Evolutionary conservation across 257 asterid genomes (phyloP), one percentile per base, ranked within the genome.

Genomic region (Solanum chmielewskii): DNA sequence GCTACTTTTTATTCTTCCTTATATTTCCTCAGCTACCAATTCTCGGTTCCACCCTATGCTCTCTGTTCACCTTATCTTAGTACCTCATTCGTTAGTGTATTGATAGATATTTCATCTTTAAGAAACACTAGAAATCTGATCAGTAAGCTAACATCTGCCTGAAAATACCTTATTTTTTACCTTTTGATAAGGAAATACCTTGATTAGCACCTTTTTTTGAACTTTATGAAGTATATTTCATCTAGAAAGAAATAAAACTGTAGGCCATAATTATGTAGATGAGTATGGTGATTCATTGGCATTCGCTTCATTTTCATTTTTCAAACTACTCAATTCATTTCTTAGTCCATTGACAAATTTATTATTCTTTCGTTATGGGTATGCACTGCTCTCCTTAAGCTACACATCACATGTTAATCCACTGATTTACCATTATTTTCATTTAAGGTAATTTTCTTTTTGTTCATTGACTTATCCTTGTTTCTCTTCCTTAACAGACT

Each of bases 401-500:
- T 45, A 80, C 84, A 5, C 59, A 47, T 80, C 66, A 80, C 47
- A 15, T 80, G 66, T 11, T 85, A 37, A 62, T 86, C 83, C 6
- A 20, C 41, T 60, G 49, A 66, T 42, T 31, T 83, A 33, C 59
- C n/a, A 70, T 83, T 74, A 74, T 74, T 20, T 74, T 47, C 49
- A 20, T 86, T 85, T 15, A 11, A 21, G 83, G 11, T 47, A 14
- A 29, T 78, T 81, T 71, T 78, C 84, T 78, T 25, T 44, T 25
- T 77, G 8, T 77, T 78, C 41, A 16, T 27, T 16, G 7, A 82
- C 86, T 90, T 11, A 89, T 87, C 52, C 23, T 80, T 39, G 68
- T n/a, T 78, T 31, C 10, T 33, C 86, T 86, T 86, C 85, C 59
- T 88, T 78, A 60, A 88, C 97, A 97, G 98, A 97, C 98, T 0